Percentiles rank a stretch among this genome's conserved stretches.
Conservation (phyloP, 257 asterid species). For the Solanum chmielewskii region DNA sequence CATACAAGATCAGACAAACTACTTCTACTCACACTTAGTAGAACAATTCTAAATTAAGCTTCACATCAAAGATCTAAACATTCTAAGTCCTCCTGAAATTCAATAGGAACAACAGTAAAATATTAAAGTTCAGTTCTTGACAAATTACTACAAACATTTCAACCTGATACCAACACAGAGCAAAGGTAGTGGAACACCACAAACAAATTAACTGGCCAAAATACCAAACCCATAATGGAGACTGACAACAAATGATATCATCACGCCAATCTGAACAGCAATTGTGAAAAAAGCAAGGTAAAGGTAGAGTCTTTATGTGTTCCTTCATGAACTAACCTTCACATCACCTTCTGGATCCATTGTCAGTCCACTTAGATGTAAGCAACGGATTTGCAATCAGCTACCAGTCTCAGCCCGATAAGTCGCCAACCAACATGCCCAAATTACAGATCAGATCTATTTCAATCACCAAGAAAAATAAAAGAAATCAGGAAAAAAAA, state of each 20-base stretch:
- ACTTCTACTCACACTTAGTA: not conserved
- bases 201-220: not conserved
- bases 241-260: not conserved
- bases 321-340: slow-evolving; percentile 42
- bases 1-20: not conserved
- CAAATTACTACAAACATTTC: not conserved
- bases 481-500: not conserved
- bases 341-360: slow-evolving; percentile 80
- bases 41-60: not conserved
- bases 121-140: not conserved
- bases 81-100: not conserved
- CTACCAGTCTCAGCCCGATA: slow-evolving; percentile 22
- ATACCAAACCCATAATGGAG: not conserved
- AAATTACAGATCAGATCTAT: slow-evolving; percentile 32
- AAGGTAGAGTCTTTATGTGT: not conserved
- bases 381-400: slow-evolving; percentile 16
- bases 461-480: not conserved
- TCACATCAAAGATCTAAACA: not conserved
- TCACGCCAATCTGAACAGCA: not conserved
- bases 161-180: not conserved
- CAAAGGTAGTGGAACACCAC: not conserved
- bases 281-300: not conserved
- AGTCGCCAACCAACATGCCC: slow-evolving; percentile 29
- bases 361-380: slow-evolving; percentile 10
- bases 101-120: not conserved